These are phyloP conservation scores for Avena atlantica DNA, from an alignment of 176 grass and related monocot genomes.

Conservation along the genomic window DNA sequence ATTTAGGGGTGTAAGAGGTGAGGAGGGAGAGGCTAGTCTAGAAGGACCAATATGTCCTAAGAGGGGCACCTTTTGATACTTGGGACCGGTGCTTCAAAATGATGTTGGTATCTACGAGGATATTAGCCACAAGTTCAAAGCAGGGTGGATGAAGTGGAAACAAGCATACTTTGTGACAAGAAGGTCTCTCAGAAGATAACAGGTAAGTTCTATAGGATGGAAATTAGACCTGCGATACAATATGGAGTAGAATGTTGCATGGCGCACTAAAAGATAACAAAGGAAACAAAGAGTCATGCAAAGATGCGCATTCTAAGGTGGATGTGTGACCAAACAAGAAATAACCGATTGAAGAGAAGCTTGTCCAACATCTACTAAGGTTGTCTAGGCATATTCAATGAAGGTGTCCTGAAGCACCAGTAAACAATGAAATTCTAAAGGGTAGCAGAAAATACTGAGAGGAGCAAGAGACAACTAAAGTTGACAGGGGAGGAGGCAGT, in stretches of 20 bases:
- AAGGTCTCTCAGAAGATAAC: background rate
- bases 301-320: background rate
- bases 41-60: background rate
- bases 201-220: background rate
- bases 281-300: background rate
- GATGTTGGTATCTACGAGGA: background rate
- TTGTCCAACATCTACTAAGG: too few species aligned
- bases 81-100: background rate
- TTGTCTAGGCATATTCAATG: too few species aligned
- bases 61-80: background rate
- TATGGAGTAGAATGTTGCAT: background rate
- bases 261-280: background rate
- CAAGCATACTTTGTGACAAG: background rate
- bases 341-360: background rate
- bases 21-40: background rate
- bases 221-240: background rate
- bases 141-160: background rate
- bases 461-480: background rate
- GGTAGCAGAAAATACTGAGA: background rate
- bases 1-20: background rate
- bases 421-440: background rate
- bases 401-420: background rate
- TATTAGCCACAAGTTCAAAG: background rate
- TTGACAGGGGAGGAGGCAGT: background rate
- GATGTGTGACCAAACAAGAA: background rate